Conservation (phyloP, 2,329 filamentous ascomycete genomes). For the Aspergillus ochraceus region DNA sequence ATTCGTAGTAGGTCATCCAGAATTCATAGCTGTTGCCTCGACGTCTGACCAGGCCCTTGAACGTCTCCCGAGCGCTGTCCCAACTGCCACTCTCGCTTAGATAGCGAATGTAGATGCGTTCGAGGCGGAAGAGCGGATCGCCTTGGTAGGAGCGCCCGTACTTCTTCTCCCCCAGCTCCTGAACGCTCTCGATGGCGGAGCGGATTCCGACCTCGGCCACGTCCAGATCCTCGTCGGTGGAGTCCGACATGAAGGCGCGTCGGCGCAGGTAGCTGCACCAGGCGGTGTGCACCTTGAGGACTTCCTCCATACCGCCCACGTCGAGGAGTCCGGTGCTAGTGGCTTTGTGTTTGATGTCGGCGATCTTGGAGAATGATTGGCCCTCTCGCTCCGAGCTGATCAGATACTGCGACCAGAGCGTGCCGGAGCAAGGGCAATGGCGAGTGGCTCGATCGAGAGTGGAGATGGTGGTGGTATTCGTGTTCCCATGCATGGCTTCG, state of each 20-base stretch:
- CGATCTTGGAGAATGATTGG: constrained; percentile 75
- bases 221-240: constrained; percentile 79
- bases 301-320: constrained; percentile 79
- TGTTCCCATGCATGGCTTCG: constrained; percentile 50
- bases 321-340: constrained; percentile 84
- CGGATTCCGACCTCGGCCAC: constrained; percentile 86
- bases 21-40: constrained; percentile 84
- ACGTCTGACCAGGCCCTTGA: constrained; percentile 68
- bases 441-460: constrained; percentile 78
- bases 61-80: constrained; percentile 74
- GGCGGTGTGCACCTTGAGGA: constrained; percentile 86
- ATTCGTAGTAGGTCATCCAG: constrained; percentile 88
- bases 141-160: constrained; percentile 76
- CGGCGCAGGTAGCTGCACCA: constrained; percentile 95
- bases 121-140: constrained; percentile 85
- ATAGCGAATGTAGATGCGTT: constrained; percentile 90
- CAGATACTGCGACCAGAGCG: constrained; percentile 87
- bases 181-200: constrained; percentile 81
- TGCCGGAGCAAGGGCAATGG: constrained; percentile 91
- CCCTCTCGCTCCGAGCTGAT: constrained; percentile 78
- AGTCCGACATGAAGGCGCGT: constrained; percentile 71
- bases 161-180: constrained; percentile 72
- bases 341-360: constrained; percentile 87
- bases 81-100: constrained; percentile 78
- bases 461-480: constrained; percentile 58